phyloP scores from a whole-genome alignment of 257 asterid genomes.

The Salvia splendens region DNA sequence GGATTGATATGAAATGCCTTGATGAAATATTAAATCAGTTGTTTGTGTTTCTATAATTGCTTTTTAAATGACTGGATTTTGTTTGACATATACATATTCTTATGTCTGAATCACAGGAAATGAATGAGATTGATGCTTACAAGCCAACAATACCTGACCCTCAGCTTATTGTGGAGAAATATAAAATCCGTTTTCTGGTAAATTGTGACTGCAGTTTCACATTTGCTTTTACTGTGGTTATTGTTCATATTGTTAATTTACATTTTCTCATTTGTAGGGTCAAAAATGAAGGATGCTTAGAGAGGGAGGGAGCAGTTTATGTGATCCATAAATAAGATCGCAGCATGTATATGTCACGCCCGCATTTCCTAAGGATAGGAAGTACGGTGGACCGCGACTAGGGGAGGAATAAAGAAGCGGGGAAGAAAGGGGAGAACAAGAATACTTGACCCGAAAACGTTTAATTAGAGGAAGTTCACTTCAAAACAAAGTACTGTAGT shows the following conservation, averaged over 20 bases:
- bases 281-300: conserved; percentile 18
- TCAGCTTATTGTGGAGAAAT: conserved; percentile 8
- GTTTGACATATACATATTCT: not conserved
- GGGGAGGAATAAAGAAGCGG: no score
- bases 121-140: conserved; percentile 54
- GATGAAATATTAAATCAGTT: not conserved
- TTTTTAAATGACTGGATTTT: not conserved
- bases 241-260: not conserved
- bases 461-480: no score
- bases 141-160: conserved; percentile 48
- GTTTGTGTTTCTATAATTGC: no score
- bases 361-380: no score
- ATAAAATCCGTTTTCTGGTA: conserved; percentile 38
- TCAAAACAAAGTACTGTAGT: no score
- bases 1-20: not conserved
- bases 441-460: no score
- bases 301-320: no score
- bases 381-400: no score
- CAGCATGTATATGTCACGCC: not conserved
- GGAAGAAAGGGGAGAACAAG: no score
- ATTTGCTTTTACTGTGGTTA: not conserved
- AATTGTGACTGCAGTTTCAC: not conserved
- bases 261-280: conserved; percentile 31
- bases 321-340: not conserved
- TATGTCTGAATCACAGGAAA: conserved; percentile 36